Evolutionary conservation across 176 grass and related monocot genomes (phyloP), one percentile per base, ranked within the genome.

Genomic region (Urochloa ruziziensis): DNA sequence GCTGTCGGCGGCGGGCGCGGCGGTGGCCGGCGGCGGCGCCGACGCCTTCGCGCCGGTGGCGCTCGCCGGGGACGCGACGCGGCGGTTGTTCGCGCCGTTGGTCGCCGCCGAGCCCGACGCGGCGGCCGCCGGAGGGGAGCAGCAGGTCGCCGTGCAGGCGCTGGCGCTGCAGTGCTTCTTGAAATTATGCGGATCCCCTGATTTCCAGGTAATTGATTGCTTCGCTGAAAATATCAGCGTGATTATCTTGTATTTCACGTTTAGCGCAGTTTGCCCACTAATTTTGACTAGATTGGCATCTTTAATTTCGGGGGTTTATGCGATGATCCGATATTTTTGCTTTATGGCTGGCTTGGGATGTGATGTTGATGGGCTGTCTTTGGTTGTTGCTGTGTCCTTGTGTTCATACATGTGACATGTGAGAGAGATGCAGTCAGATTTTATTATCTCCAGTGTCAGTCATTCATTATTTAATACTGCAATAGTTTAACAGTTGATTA

Each of bases 141-240:
- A 92, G 69, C 85, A 72, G 74, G 86, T 99, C 28, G 84, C 87
- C 78, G 85, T 96, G 71, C 93, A 96, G 71, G 83, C 93, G 44
- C 84, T 91, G 36, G 84, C 89, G 40, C 73, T 99, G 49, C 83
- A 83, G 47, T 57, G 79, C 43, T 99, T 94, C 80, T 40, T 94
- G 56, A 86, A 62, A 49, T 48, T 96, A 69, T 83, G 78, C 62
- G 46, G 49, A 21, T 82, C 76, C 30, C 77, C 87, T 27, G 94
- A 99, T 40, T 99, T 92, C 80, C 91, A 99, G 93, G 97, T 99
- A 80, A 82, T 57, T 13, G 39, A 35, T 51, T 67, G 67, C 60
- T 79, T 42, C n/a, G 44, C 25, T 24, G 73, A 84, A 60, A 83
- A 74, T 86, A 68, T 87, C 74, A 85, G 19, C 11, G 0, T 18